Percentiles rank a stretch among this genome's conserved stretches.
phyloP scores from a whole-genome alignment of 768 basidiomycete species.

The Suillus subaureus region DNA sequence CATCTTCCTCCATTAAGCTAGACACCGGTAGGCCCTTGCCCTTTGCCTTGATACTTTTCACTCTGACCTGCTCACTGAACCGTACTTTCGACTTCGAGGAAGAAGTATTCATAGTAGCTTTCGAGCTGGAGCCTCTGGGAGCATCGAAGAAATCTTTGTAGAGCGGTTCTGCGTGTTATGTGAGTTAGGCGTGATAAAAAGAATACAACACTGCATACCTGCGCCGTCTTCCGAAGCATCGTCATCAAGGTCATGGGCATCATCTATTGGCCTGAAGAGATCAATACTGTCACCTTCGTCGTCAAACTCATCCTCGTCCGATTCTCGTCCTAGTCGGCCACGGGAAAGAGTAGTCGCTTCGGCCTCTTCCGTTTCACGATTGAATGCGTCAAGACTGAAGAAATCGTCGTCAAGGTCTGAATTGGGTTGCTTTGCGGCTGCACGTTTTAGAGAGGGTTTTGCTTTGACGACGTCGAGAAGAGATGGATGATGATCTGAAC shows the following conservation, averaged over 20 bases:
- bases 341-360: conserved; percentile 65
- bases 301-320: conserved; percentile 49
- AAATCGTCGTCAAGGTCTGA: conserved; percentile 84
- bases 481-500: conserved; percentile 31
- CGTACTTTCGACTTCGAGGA: conserved; percentile 51
- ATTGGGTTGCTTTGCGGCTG: conserved; percentile 23
- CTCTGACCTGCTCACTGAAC: conserved; percentile 79
- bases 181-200: conserved; percentile 8
- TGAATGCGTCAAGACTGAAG: conserved; percentile 87
- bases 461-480: conserved; percentile 28
- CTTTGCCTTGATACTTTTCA: conserved; percentile 77
- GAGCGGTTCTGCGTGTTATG: conserved; percentile 49
- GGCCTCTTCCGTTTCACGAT: conserved; percentile 77
- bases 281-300: conserved; percentile 55
- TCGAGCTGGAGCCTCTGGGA: conserved; percentile 38
- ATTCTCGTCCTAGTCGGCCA: conserved; percentile 57
- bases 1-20: conserved; percentile 33
- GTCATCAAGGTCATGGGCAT: conserved; percentile 41
- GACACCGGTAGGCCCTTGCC: conserved; percentile 65
- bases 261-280: conserved; percentile 64
- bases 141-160: conserved; percentile 85
- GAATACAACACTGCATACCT: conserved; percentile 37
- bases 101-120: conserved; percentile 16
- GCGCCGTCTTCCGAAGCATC: conserved; percentile 45
- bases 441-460: conserved; percentile 27